Evolutionary conservation across 257 asterid species (phyloP).

Genomic region (Leonotis leonurus): DNA sequence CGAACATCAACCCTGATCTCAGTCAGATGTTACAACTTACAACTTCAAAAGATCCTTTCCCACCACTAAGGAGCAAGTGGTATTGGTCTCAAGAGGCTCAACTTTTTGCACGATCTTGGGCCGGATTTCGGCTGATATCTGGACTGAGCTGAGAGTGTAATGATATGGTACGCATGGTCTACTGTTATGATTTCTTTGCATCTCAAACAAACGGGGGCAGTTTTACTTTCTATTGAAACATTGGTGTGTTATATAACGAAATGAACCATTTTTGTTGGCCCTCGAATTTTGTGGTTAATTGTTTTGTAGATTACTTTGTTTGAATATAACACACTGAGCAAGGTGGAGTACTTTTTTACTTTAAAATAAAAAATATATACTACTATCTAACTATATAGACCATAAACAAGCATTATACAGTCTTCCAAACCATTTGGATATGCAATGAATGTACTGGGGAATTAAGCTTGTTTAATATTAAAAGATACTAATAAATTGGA

Average conservation of each 20-base stretch:
- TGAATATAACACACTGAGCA: no score
- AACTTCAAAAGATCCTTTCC: background rate
- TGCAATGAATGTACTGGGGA: no score
- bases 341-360: no score
- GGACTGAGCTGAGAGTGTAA: background rate
- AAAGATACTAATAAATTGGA: no score
- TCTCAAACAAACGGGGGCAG: background rate
- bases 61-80: background rate
- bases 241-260: background rate
- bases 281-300: background rate
- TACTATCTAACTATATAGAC: no score
- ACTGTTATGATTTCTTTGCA: no score
- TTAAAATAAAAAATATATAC: no score
- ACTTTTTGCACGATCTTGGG: background rate
- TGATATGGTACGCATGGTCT: no score
- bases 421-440: no score
- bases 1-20: background rate
- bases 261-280: background rate
- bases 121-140: background rate
- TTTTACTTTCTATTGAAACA: background rate
- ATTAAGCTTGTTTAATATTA: no score
- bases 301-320: background rate
- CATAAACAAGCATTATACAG: no score
- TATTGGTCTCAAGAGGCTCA: constrained; percentile 7
- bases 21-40: background rate